phyloP scores from a whole-genome alignment of 2,329 filamentous ascomycete genomes.

The Curvularia verruculosa region DNA sequence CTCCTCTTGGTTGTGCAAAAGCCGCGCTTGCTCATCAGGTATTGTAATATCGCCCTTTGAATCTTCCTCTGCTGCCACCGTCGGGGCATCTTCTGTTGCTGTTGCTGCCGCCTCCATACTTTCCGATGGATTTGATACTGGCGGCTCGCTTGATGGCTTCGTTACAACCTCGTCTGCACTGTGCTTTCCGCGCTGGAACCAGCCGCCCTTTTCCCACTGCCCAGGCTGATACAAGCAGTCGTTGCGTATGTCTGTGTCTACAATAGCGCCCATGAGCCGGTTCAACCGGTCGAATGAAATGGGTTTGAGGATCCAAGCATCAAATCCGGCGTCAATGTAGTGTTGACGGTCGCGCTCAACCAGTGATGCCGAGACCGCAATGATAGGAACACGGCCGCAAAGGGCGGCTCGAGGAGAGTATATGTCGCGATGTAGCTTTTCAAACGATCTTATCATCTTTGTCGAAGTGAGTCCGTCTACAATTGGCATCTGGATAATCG shows the following conservation, averaged over 20 bases:
- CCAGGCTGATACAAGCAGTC: conserved; percentile 72
- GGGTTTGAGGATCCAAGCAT: conserved; percentile 89
- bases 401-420: conserved; percentile 65
- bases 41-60: conserved; percentile 23
- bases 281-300: conserved; percentile 80
- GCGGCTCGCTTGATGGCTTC: conserved; percentile 33
- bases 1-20: conserved; percentile 22
- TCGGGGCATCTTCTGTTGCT: conserved; percentile 27
- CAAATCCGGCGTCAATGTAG: conserved; percentile 81
- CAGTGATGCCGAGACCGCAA: conserved; percentile 85
- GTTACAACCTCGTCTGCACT: conserved; percentile 49
- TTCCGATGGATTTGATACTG: conserved; percentile 28
- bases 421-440: conserved; percentile 60
- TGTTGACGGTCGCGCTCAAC: conserved; percentile 70
- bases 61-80: conserved; percentile 23
- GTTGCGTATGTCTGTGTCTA: conserved; percentile 63
- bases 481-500: conserved; percentile 76
- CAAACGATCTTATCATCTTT: conserved; percentile 79
- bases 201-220: conserved; percentile 84
- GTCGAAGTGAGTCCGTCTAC: conserved; percentile 83
- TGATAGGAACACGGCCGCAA: conserved; percentile 76
- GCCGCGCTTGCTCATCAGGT: conserved; percentile 31
- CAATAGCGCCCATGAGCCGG: conserved; percentile 71
- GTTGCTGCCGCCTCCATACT: conserved; percentile 26
- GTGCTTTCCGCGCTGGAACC: conserved; percentile 65